These are phyloP conservation scores for Botrytis fabae DNA, from an alignment of 2,329 filamentous ascomycete genomes.

Conservation along the genomic window DNA sequence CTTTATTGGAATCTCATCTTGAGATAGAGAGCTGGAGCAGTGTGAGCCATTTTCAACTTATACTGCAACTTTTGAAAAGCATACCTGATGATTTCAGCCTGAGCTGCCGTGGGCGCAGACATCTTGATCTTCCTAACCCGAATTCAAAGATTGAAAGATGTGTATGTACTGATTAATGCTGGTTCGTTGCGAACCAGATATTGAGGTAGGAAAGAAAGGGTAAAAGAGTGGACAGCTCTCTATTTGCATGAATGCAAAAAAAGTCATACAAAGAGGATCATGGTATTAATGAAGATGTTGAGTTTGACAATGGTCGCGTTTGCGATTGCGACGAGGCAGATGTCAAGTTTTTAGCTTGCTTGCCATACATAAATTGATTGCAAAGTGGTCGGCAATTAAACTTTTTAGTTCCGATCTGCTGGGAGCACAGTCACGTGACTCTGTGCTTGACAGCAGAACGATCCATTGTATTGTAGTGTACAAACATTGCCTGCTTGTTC, in stretches of 20 bases:
- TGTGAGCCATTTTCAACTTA: conserved; percentile 25
- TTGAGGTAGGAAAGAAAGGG: conserved; percentile 10
- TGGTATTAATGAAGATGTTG: conserved; percentile 8
- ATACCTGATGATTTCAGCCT: conserved; percentile 41
- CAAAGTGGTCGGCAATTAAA: conserved; percentile 22
- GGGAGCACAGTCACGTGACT: neutral
- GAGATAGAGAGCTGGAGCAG: conserved; percentile 37
- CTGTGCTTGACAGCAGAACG: no score
- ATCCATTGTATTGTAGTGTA: neutral
- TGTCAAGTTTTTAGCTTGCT: conserved; percentile 14
- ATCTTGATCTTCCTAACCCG: conserved; percentile 28
- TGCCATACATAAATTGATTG: conserved; percentile 4
- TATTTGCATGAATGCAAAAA: conserved; percentile 10
- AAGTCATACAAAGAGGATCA: conserved; percentile 21
- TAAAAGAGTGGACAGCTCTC: conserved; percentile 23
- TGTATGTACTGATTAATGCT: conserved; percentile 2
- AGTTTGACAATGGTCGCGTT: conserved; percentile 15
- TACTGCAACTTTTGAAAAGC: conserved; percentile 11
- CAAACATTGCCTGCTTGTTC: neutral
- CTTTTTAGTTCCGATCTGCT: conserved; percentile 18
- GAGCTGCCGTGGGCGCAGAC: conserved; percentile 37
- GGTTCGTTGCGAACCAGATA: neutral
- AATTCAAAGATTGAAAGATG: neutral
- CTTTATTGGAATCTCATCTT: conserved; percentile 90
- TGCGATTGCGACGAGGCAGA: conserved; percentile 16